phyloP scores from a whole-genome alignment of 2,329 filamentous ascomycete genomes.

The Ophioceras dolichostomum region DNA sequence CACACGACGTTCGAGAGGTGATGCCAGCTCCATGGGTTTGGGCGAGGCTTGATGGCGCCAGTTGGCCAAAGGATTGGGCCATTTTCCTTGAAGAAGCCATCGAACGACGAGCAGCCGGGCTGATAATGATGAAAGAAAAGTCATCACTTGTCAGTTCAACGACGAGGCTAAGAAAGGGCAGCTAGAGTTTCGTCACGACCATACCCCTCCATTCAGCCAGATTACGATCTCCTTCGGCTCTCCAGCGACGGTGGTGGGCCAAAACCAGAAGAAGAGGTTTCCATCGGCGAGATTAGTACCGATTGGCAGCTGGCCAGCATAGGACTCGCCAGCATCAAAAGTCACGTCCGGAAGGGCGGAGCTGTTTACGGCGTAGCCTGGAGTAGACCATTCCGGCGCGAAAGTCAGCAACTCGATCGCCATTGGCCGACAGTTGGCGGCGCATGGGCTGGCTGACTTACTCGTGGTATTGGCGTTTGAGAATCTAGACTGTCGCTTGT shows the following conservation, averaged over 20 bases:
- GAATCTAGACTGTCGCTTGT: neutral
- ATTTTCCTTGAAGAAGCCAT: slow-evolving; percentile 61
- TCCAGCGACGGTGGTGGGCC: slow-evolving; percentile 36
- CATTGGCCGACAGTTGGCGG: too few species aligned
- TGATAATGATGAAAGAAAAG: slow-evolving; percentile 7
- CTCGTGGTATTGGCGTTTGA: neutral
- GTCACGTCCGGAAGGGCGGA: slow-evolving; percentile 49
- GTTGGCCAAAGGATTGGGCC: slow-evolving; percentile 57
- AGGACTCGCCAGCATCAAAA: slow-evolving; percentile 54
- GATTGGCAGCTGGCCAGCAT: slow-evolving; percentile 48
- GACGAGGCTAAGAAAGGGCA: too few species aligned
- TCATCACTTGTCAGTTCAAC: too few species aligned
- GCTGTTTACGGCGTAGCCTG: slow-evolving; percentile 50
- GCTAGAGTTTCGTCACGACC: slow-evolving; percentile 4
- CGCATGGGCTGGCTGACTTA: neutral
- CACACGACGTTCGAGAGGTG: slow-evolving; percentile 65
- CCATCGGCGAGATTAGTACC: slow-evolving; percentile 28
- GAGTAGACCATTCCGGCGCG: too few species aligned
- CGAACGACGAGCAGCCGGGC: slow-evolving; percentile 44
- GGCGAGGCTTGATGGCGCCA: slow-evolving; percentile 49
- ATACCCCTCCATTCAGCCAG: slow-evolving; percentile 40
- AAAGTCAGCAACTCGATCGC: too few species aligned
- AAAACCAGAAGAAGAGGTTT: slow-evolving; percentile 53
- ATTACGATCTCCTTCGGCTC: slow-evolving; percentile 44
- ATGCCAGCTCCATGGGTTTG: slow-evolving; percentile 57